Evolutionary conservation across 164 flowering plant genomes (phyloP), one percentile per base, ranked within the genome.

Genomic region (Liriodendron chinense): DNA sequence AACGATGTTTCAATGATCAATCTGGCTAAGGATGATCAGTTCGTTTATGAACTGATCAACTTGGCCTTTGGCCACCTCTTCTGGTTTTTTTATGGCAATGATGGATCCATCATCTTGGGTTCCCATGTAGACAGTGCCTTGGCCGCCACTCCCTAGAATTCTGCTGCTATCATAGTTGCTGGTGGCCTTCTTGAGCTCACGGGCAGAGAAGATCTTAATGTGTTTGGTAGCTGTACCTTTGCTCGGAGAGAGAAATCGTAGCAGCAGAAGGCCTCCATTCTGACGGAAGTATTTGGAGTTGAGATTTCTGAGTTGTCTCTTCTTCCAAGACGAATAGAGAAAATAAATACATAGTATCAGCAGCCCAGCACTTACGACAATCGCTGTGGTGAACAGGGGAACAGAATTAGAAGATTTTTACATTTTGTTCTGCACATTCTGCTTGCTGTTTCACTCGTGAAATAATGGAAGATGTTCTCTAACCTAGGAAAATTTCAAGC

Each of bases 141-240:
- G 73, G 4, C 75, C 76, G 57, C 82, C 82, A 50, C 68, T 50
- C 1, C 79, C 79, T 4, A 79, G 13, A 14, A 79, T 72, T 20
- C 43, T 13, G 59, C 26, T 64, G n/a, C 64, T 64, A 14, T 69
- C 66, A 53, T 59, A 76, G 66, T 69, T 76, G 34, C 75, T 63
- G 7, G 75, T 75, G 24, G 78, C 78, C 59, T 28, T 66, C 62
- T 75, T 26, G 22, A 79, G 34, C 67, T 80, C 79, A n/a, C 62
- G 74, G 13, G 21, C 47, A 9, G 65, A 50, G 48, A 71, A 71
- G 34, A 71, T 71, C 48, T 63, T 62, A 14, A 16, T 22, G 7
- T 86, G 56, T 12, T 22, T 63, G 28, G 13, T 47, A 2, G 50
- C 1, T 85, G 75, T 1, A 81, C 90, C 13, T 78, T 85, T 0